Conservation (phyloP, 2,329 filamentous ascomycete species). For the Alternaria solani region DNA sequence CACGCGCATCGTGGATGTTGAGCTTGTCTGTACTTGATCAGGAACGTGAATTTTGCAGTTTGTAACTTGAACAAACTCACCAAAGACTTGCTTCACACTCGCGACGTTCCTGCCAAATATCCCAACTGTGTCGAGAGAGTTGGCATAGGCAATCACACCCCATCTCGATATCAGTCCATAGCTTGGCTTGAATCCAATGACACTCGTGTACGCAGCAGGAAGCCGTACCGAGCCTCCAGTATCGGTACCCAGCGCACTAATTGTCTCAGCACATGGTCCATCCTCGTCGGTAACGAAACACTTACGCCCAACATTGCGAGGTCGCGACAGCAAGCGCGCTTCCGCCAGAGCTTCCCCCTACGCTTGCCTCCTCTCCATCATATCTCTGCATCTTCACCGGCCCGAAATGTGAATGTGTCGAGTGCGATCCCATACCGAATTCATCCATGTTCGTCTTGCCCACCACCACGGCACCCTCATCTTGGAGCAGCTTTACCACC, state of each 20-base stretch:
- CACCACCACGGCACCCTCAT: constrained; percentile 68
- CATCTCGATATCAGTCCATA: constrained; percentile 87
- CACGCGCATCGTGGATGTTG: constrained; percentile 69
- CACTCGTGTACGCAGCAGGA: constrained; percentile 85
- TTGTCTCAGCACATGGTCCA: constrained; percentile 21
- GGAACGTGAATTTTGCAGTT: neutral
- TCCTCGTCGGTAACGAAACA: constrained; percentile 17
- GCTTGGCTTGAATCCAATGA: constrained; percentile 88
- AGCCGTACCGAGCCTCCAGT: constrained; percentile 89
- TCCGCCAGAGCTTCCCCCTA: constrained; percentile 78
- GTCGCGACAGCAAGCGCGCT: constrained; percentile 84
- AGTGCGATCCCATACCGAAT: constrained; percentile 93
- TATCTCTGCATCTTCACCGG: constrained; percentile 61
- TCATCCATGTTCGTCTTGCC: constrained; percentile 95
- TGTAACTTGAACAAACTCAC: constrained; percentile 21
- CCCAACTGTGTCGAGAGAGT: constrained; percentile 90
- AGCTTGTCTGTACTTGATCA: constrained; percentile 54
- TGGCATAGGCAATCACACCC: constrained; percentile 90
- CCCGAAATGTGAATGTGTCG: constrained; percentile 72
- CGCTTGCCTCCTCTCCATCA: constrained; percentile 53
- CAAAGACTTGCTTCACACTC: constrained; percentile 56
- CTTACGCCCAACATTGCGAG: constrained; percentile 66
- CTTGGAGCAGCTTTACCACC: constrained; percentile 73
- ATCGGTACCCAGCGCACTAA: constrained; percentile 83
- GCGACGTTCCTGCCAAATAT: constrained; percentile 68